A percentile compares a stretch with the other conserved stretches of the same genome.
These are phyloP conservation scores for Trichosanthes truncata DNA, from an alignment of 306 rosid genomes.

Conservation along the genomic window DNA sequence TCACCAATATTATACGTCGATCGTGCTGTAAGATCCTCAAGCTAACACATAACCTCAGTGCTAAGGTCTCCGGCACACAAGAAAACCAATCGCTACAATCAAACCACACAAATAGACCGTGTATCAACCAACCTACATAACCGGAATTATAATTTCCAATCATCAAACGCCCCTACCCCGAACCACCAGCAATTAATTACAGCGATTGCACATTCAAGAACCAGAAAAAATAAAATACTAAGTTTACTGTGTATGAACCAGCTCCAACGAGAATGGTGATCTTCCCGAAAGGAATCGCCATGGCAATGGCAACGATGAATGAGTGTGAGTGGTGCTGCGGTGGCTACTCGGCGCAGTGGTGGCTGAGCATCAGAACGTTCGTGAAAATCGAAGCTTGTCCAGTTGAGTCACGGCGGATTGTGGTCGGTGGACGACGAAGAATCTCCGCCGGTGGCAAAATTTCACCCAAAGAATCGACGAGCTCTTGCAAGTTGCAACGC, in stretches of 20 bases:
- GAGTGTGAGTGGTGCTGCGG: background rate
- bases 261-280: conserved; percentile 83
- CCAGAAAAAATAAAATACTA: background rate
- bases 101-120: background rate
- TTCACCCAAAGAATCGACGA: background rate
- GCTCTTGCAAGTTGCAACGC: conserved; percentile 1
- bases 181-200: background rate
- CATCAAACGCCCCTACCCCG: background rate
- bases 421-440: background rate
- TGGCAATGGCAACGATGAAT: conserved; percentile 12
- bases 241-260: conserved; percentile 38
- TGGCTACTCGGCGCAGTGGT: conserved; percentile 3
- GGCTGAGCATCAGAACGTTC: conserved; percentile 23
- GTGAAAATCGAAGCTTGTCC: background rate
- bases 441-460: background rate
- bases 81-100: background rate
- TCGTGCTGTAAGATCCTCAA: background rate
- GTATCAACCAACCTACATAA: background rate
- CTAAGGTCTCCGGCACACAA: background rate
- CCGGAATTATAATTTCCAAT: background rate
- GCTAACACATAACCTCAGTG: background rate
- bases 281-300: conserved; percentile 78
- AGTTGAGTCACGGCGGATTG: background rate
- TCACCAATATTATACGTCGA: background rate
- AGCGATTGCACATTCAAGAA: background rate